phyloP scores from a whole-genome alignment of 345 rosid genomes.

The Eucalyptus melliodora region DNA sequence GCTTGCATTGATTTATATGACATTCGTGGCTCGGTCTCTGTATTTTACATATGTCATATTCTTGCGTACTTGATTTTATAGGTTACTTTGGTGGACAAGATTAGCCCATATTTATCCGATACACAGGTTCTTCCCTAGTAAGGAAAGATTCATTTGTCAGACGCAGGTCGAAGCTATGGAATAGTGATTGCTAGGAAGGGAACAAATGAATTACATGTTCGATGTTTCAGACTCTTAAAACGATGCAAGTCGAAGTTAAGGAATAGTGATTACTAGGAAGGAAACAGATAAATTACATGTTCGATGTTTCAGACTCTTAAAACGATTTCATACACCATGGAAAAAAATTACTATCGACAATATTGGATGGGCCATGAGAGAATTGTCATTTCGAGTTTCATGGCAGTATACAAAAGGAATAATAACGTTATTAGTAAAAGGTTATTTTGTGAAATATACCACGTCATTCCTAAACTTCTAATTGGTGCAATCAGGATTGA shows the following conservation, averaged over 20 bases:
- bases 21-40: neutral
- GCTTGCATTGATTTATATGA: neutral
- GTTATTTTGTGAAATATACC: neutral
- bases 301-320: neutral
- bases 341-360: neutral
- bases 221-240: neutral
- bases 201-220: neutral
- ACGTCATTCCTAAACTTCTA: neutral
- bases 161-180: neutral
- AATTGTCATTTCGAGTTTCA: neutral
- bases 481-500: neutral
- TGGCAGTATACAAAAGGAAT: neutral
- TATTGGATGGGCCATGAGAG: neutral
- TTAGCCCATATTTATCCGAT: neutral
- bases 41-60: neutral
- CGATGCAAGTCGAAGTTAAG: neutral
- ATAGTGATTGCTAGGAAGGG: neutral
- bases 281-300: neutral
- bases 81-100: neutral
- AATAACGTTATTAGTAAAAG: neutral
- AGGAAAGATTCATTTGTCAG: neutral
- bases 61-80: neutral
- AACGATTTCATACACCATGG: neutral
- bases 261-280: neutral
- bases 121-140: neutral